phyloP scores from a whole-genome alignment of 495 filamentous ascomycete species.

The Aspergillus sclerotioniger region DNA sequence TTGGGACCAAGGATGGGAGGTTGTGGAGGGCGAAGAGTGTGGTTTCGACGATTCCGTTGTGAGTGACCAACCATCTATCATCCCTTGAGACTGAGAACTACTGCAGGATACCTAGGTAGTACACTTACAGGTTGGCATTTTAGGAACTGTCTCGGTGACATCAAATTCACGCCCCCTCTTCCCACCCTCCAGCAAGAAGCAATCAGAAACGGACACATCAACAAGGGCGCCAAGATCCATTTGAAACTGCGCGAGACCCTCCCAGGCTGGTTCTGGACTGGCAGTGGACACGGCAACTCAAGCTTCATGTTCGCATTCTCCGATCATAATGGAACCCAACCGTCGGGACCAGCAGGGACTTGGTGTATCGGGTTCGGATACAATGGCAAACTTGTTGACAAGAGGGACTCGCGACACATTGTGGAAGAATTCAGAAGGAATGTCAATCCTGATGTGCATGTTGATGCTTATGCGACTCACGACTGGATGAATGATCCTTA shows the following conservation, averaged over 20 bases:
- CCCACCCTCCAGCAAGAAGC: conserved; percentile 19
- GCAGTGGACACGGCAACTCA: conserved; percentile 6
- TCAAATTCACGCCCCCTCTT: conserved; percentile 24
- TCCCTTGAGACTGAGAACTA: no score
- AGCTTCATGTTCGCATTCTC: conserved; percentile 22
- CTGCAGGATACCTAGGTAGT: no score
- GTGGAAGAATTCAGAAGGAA: conserved; percentile 4
- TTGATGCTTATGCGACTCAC: conserved; percentile 24
- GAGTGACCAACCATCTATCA: no score
- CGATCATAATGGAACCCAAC: conserved; percentile 24
- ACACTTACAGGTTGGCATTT: no score
- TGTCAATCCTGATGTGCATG: conserved; percentile 14
- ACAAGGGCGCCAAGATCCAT: conserved; percentile 28
- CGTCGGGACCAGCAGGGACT: conserved; percentile 15
- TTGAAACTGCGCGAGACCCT: conserved; percentile 16
- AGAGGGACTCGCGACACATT: conserved; percentile 14
- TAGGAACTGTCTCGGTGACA: conserved; percentile 17
- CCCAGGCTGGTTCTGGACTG: conserved; percentile 14
- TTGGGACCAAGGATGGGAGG: background rate
- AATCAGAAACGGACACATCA: conserved; percentile 22
- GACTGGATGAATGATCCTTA: conserved; percentile 34
- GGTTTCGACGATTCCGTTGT: conserved; percentile 16
- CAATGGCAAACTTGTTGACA: conserved; percentile 17
- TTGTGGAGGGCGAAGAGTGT: background rate
- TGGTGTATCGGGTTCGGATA: conserved; percentile 25